phyloP scores from a whole-genome alignment of 1,284 basidiomycete genomes.

The Puccinia polysora region DNA sequence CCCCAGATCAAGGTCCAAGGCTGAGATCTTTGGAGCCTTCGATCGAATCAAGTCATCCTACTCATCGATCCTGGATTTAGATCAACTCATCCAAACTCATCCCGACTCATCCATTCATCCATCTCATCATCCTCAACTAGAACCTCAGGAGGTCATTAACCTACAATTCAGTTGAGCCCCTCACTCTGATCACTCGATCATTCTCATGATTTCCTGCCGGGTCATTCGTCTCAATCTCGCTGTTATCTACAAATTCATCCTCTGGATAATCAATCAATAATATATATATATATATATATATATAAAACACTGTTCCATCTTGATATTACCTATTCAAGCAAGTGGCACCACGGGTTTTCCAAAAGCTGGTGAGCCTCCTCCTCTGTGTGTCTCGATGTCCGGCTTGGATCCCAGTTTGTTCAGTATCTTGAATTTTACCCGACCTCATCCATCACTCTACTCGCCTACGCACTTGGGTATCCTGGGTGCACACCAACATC shows the following conservation, averaged over 20 bases:
- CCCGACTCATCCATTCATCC: not conserved
- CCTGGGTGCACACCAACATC: too few species aligned
- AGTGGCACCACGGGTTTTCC: conserved; percentile 19
- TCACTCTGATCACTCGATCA: not conserved
- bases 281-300: too few species aligned
- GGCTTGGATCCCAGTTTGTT: too few species aligned
- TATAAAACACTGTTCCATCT: not conserved
- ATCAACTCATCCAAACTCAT: not conserved
- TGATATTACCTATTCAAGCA: not conserved
- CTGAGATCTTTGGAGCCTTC: not conserved
- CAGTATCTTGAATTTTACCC: too few species aligned
- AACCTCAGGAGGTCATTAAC: conserved; percentile 14
- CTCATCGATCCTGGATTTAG: conserved; percentile 1
- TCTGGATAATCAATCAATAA: not conserved
- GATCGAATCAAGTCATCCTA: not conserved
- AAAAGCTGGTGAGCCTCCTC: conserved; percentile 17
- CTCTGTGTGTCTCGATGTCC: too few species aligned
- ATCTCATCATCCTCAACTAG: not conserved
- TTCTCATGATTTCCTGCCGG: not conserved
- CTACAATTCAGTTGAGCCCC: conserved; percentile 37
- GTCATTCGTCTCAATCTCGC: not conserved
- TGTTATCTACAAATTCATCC: not conserved
- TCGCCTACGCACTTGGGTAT: too few species aligned
- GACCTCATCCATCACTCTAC: not conserved
- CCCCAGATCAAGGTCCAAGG: conserved; percentile 1